Conservation (phyloP, 2,329 filamentous ascomycete genomes). For the Fusarium equiseti region DNA sequence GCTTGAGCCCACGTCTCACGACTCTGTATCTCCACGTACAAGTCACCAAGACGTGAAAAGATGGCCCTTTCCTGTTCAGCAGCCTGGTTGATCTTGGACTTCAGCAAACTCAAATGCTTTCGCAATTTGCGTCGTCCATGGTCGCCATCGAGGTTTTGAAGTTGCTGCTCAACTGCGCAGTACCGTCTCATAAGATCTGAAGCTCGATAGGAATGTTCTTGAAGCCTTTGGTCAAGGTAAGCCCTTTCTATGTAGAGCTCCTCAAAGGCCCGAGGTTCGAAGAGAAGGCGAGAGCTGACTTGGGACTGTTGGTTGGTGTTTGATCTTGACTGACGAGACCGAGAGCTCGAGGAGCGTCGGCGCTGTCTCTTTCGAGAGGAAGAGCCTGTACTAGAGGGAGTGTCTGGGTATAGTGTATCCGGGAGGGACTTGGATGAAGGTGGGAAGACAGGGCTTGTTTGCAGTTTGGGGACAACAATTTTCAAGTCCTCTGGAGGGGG, state of each 20-base stretch:
- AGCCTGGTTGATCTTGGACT: slow-evolving; percentile 57
- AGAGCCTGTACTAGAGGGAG: not conserved
- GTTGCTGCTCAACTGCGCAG: slow-evolving; percentile 51
- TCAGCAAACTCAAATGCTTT: slow-evolving; percentile 59
- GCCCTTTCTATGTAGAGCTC: slow-evolving; percentile 60
- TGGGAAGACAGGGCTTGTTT: slow-evolving; percentile 16
- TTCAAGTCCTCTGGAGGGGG: slow-evolving; percentile 34
- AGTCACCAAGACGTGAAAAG: slow-evolving; percentile 60
- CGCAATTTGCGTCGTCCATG: slow-evolving; percentile 51
- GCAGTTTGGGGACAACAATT: slow-evolving; percentile 15
- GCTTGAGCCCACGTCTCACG: slow-evolving; percentile 55
- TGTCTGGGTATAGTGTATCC: slow-evolving; percentile 13
- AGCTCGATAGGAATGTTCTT: slow-evolving; percentile 55
- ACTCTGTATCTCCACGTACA: slow-evolving; percentile 63
- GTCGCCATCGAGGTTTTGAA: slow-evolving; percentile 41
- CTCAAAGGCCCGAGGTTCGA: slow-evolving; percentile 56
- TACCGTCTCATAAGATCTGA: slow-evolving; percentile 56
- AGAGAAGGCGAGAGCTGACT: slow-evolving; percentile 37
- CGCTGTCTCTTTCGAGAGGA: slow-evolving; percentile 17
- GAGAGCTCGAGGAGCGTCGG: slow-evolving; percentile 29
- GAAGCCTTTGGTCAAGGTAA: slow-evolving; percentile 59
- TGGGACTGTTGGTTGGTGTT: slow-evolving; percentile 13
- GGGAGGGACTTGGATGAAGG: slow-evolving; percentile 20
- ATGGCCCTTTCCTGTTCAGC: slow-evolving; percentile 62
- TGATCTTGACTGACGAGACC: not conserved